Evolutionary conservation across 176 grass and related monocot genomes (phyloP).

Genomic region (Avena insularis): DNA sequence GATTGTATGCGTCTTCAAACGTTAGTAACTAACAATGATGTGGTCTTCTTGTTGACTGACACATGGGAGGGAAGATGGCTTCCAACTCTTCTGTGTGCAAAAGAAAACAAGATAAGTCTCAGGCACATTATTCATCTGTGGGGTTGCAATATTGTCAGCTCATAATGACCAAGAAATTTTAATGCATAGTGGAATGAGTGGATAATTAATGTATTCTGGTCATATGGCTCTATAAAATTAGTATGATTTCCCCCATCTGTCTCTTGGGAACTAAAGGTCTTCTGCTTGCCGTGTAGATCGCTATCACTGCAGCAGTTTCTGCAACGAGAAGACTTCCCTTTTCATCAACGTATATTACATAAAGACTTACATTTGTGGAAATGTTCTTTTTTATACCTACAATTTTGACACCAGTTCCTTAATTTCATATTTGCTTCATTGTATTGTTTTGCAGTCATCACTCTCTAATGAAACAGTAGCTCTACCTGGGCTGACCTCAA

Average conservation of each 20-base stretch:
- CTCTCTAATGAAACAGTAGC: slow-evolving; percentile 58
- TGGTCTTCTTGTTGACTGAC: slow-evolving; percentile 85
- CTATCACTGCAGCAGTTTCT: slow-evolving; percentile 85
- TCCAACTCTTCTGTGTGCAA: slow-evolving; percentile 85
- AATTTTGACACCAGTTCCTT: background rate
- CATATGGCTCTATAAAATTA: slow-evolving; percentile 12
- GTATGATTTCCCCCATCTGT: slow-evolving; percentile 1
- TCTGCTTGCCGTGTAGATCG: slow-evolving; percentile 54
- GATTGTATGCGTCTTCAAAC: slow-evolving; percentile 41
- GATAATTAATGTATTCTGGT: slow-evolving; percentile 14
- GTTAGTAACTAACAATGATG: slow-evolving; percentile 79
- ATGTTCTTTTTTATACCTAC: background rate
- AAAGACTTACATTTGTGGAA: slow-evolving; percentile 10
- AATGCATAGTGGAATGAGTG: background rate
- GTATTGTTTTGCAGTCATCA: slow-evolving; percentile 53
- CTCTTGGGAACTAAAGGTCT: slow-evolving; percentile 43
- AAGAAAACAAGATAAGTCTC: slow-evolving; percentile 72
- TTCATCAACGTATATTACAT: slow-evolving; percentile 52
- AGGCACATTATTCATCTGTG: background rate
- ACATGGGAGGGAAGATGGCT: slow-evolving; percentile 92
- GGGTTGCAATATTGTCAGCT: slow-evolving; percentile 28
- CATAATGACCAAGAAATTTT: slow-evolving; percentile 19
- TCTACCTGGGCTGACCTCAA: slow-evolving; percentile 77
- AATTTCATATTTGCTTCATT: background rate
- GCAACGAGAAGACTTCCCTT: slow-evolving; percentile 64